phyloP scores from a whole-genome alignment of 495 filamentous ascomycete species.

The Xylaria nigripes region DNA sequence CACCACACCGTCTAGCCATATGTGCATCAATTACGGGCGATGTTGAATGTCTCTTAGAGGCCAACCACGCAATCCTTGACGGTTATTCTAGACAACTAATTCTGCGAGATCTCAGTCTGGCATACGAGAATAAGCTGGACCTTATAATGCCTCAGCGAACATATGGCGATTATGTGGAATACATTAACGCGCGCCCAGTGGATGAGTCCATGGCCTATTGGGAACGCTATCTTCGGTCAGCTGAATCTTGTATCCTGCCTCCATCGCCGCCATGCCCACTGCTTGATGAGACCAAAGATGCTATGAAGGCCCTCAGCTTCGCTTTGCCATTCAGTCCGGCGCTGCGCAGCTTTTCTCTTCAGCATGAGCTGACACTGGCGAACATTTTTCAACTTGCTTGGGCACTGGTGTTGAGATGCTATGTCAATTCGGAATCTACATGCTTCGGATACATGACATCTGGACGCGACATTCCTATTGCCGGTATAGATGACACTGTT shows the following conservation, averaged over 20 bases:
- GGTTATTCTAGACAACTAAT: slow-evolving; percentile 28
- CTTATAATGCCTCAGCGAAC: slow-evolving; percentile 9
- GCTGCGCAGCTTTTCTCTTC: slow-evolving; percentile 17
- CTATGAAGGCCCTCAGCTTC: neutral
- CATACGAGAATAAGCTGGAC: slow-evolving; percentile 31
- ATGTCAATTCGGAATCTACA: slow-evolving; percentile 27
- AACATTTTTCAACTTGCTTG: slow-evolving; percentile 36
- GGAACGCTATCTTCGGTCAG: slow-evolving; percentile 39
- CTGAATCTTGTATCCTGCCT: slow-evolving; percentile 48
- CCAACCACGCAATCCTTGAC: slow-evolving; percentile 25
- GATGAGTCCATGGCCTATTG: slow-evolving; percentile 44
- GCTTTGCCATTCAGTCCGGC: slow-evolving; percentile 5
- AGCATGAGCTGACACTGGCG: slow-evolving; percentile 17
- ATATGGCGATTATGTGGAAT: slow-evolving; percentile 49
- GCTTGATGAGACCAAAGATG: neutral
- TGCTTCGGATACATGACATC: slow-evolving; percentile 51
- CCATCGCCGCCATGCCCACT: neutral
- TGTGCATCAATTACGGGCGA: slow-evolving; percentile 13
- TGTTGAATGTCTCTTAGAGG: slow-evolving; percentile 15
- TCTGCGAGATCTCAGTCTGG: slow-evolving; percentile 27
- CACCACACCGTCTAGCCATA: slow-evolving; percentile 19
- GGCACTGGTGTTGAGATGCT: slow-evolving; percentile 29
- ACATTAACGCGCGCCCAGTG: slow-evolving; percentile 32
- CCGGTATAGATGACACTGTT: slow-evolving; percentile 35
- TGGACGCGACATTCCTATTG: slow-evolving; percentile 39